These are phyloP conservation scores for Cyanidiococcus yangmingshanensis DNA, from an alignment of 23 red algal species.

Conservation along the genomic window DNA sequence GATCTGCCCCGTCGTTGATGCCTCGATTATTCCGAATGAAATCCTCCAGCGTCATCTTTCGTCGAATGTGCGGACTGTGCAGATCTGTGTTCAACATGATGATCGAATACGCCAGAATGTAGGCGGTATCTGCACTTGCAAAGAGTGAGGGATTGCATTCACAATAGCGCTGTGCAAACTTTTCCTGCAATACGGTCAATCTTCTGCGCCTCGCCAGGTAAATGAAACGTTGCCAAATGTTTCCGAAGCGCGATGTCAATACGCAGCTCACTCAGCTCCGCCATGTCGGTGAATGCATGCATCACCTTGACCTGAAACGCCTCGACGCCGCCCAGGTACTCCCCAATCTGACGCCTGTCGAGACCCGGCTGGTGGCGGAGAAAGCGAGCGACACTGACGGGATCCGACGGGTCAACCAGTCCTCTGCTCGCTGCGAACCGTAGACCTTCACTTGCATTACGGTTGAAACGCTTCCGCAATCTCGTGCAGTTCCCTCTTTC, in stretches of 20 bases:
- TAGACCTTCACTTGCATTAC: constrained; percentile 61
- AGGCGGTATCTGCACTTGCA: constrained; percentile 89
- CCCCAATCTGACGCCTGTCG: constrained; percentile 63
- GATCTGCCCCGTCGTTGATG: constrained; percentile 93
- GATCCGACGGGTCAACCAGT: constrained; percentile 28
- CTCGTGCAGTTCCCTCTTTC: constrained; percentile 46
- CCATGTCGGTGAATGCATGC: constrained; percentile 80
- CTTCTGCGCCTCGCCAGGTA: constrained; percentile 96
- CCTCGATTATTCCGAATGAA: constrained; percentile 95
- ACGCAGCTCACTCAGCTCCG: constrained; percentile 55
- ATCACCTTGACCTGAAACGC: constrained; percentile 66
- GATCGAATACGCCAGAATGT: constrained; percentile 79
- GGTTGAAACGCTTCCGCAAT: constrained; percentile 66
- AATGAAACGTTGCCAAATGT: constrained; percentile 61
- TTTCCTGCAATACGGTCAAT: constrained; percentile 98
- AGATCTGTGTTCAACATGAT: constrained; percentile 99
- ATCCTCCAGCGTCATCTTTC: constrained; percentile 95
- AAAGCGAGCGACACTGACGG: constrained; percentile 51
- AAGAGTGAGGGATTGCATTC: constrained; percentile 78
- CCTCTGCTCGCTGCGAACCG: constrained; percentile 35
- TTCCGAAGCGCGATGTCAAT: constrained; percentile 74
- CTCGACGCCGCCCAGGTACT: constrained; percentile 72
- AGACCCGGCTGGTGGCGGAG: constrained; percentile 52
- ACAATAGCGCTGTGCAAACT: constrained; percentile 82
- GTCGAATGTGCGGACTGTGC: constrained; percentile 78